Percentiles rank a stretch among this genome's conserved stretches.
Evolutionary conservation across 2,329 filamentous ascomycete species (phyloP).

Genomic region (Nakataea oryzae): DNA sequence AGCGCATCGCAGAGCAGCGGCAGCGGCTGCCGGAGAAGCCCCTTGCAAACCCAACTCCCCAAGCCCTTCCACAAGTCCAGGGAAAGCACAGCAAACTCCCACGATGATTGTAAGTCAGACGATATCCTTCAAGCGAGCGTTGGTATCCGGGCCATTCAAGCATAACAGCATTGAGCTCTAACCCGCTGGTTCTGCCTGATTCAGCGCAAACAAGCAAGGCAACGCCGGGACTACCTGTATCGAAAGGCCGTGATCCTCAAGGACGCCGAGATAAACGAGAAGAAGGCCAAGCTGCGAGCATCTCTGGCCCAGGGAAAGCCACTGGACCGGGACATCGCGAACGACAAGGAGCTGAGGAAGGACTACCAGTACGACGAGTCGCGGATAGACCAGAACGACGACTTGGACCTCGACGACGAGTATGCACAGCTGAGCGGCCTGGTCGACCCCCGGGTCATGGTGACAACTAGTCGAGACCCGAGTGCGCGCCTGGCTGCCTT

Average conservation of each 20-base stretch:
- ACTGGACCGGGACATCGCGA: slow-evolving; percentile 69
- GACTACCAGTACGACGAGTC: slow-evolving; percentile 95
- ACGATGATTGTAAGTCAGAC: slow-evolving; percentile 10
- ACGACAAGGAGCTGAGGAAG: slow-evolving; percentile 73
- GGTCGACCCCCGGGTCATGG: slow-evolving; percentile 66
- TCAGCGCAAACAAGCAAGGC: slow-evolving; percentile 62
- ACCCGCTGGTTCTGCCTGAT: background rate
- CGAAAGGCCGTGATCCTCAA: slow-evolving; percentile 76
- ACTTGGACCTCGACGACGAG: slow-evolving; percentile 75
- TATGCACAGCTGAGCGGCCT: slow-evolving; percentile 87
- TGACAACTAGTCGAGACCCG: slow-evolving; percentile 85
- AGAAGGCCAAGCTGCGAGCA: slow-evolving; percentile 75
- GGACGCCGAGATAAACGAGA: slow-evolving; percentile 88
- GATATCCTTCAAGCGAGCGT: background rate
- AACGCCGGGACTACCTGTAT: slow-evolving; percentile 83
- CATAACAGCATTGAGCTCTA: slow-evolving; percentile 19
- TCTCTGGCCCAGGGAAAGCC: slow-evolving; percentile 85
- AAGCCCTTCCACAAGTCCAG: background rate
- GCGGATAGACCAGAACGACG: slow-evolving; percentile 55
- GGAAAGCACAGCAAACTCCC: background rate
- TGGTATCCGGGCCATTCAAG: slow-evolving; percentile 13
- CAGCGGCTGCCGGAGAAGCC: background rate
- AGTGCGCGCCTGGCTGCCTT: slow-evolving; percentile 79
- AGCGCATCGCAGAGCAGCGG: background rate
- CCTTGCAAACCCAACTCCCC: background rate